phyloP scores from a whole-genome alignment of 768 basidiomycete genomes.

The Trametes cingulata region DNA sequence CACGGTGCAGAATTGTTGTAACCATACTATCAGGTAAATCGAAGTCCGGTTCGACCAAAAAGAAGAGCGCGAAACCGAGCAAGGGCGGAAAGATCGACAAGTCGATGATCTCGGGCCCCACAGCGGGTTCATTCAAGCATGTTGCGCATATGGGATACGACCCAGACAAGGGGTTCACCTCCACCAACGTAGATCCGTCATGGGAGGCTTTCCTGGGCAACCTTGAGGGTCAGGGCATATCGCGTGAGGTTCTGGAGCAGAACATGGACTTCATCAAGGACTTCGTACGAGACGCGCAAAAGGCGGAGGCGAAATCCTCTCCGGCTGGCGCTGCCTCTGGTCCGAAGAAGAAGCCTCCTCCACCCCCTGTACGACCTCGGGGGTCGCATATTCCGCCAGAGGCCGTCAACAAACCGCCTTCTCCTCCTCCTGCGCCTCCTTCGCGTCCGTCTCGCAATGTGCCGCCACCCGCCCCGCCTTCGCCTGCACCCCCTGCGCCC shows the following conservation, averaged over 20 bases:
- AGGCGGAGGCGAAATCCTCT: slow-evolving; percentile 17
- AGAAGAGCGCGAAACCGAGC: slow-evolving; percentile 52
- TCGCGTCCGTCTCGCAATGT: slow-evolving; percentile 38
- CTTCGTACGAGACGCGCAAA: slow-evolving; percentile 61
- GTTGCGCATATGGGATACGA: slow-evolving; percentile 97
- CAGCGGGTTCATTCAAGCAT: slow-evolving; percentile 78
- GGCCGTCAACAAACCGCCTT: slow-evolving; percentile 39
- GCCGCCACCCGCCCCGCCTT: slow-evolving; percentile 37
- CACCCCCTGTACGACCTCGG: slow-evolving; percentile 43
- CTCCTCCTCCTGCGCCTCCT: slow-evolving; percentile 52
- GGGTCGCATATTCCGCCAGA: slow-evolving; percentile 20
- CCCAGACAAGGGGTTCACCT: slow-evolving; percentile 81
- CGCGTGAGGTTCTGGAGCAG: slow-evolving; percentile 64
- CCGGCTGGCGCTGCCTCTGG: slow-evolving; percentile 26
- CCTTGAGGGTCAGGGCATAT: slow-evolving; percentile 66
- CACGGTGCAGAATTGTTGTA: neutral
- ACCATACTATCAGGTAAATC: slow-evolving; percentile 34
- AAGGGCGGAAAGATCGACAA: slow-evolving; percentile 88
- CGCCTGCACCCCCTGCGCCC: slow-evolving; percentile 33
- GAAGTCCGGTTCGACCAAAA: slow-evolving; percentile 49
- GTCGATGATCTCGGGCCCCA: slow-evolving; percentile 86
- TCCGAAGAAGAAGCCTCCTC: slow-evolving; percentile 36
- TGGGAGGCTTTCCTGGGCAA: slow-evolving; percentile 76
- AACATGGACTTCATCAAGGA: slow-evolving; percentile 90
- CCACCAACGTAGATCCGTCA: slow-evolving; percentile 83